Base-by-base conservation (phyloP, 2,329 filamentous ascomycete species). In the Trichoderma aggressivum region DNA sequence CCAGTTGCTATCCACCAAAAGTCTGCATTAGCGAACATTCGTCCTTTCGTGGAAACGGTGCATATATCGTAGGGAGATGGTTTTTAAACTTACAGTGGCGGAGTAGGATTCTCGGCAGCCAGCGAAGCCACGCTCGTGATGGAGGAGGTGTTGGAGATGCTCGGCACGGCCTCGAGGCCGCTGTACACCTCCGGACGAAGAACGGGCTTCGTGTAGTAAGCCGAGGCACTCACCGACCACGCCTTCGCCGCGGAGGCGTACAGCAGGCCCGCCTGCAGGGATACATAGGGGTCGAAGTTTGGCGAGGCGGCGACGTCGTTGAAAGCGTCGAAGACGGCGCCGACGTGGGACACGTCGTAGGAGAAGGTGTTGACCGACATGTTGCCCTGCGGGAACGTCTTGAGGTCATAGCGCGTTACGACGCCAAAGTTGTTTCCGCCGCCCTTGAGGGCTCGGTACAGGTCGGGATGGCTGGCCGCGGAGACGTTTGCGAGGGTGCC, bases 361-460 rank as follows among this genome's bases (percentile, higher is more conserved):
- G 71, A 63, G 71, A 79, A 81, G 11, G 76, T 74, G 7, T 81
- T 81, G 43, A 81, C 82, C 79, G 81, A 83, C 68, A 85, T 76
- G 2, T 77, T 32, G 11, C 79, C 80, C 28, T 78, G 79, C 4
- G 78, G 75, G 59, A 81, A 79, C 1, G 82, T 82, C 24, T 76
- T 76, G 14, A 86, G 75, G 18, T 83, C 80, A 56, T 89, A 82
- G 11, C 84, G 84, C 11, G 83, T 80, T 5, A 89, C 85, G 5
- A 90, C 80, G n/a, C 84, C 88, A 73, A 87, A 89, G 60, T 84
- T 89, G 39, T 86, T 86, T 3, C 87, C 86, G 1, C 87, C 86
- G 21, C 87, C 86, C 47, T 82, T 81, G 1, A 89, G 80, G 2
- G 87, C 88, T 85, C 86, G 89, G 78, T 86, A 89, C 1, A 90